These are phyloP conservation scores for Globisporangium okanoganense DNA, from an alignment of 352 stramenopile genomes.

Conservation along the genomic window DNA sequence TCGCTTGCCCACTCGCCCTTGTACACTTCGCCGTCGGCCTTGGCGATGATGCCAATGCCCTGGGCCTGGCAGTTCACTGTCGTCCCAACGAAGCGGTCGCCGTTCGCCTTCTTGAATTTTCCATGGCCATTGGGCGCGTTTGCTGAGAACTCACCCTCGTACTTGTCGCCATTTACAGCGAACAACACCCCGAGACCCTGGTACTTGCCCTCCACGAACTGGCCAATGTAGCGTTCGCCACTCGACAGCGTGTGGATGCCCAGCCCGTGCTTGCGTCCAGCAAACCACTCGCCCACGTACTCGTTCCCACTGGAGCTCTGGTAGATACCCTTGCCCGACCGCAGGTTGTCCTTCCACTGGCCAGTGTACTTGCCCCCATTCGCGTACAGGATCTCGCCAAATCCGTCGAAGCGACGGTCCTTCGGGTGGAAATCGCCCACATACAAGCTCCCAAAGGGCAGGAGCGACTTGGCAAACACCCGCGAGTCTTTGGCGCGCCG, in stretches of 20 bases:
- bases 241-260: constrained; percentile 72
- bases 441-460: constrained; percentile 67
- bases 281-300: constrained; percentile 68
- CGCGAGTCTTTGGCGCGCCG: constrained; percentile 21
- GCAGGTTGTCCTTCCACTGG: constrained; percentile 69
- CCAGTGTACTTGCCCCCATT: constrained; percentile 84
- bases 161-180: constrained; percentile 76
- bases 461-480: constrained; percentile 61
- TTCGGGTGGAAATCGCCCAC: constrained; percentile 60
- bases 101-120: constrained; percentile 66
- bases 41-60: constrained; percentile 74
- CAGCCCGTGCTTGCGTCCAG: constrained; percentile 75
- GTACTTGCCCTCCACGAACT: constrained; percentile 75
- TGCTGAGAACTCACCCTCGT: constrained; percentile 62
- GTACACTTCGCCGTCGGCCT: constrained; percentile 87
- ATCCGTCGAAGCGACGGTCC: constrained; percentile 57
- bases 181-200: constrained; percentile 68
- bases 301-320: constrained; percentile 49
- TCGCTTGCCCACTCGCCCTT: constrained; percentile 72
- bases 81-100: constrained; percentile 60
- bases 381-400: constrained; percentile 84
- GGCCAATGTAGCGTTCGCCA: constrained; percentile 84
- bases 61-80: constrained; percentile 63
- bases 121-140: constrained; percentile 49
- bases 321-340: constrained; percentile 67